These are phyloP conservation scores for Talaromyces thailandensis DNA, from an alignment of 495 filamentous ascomycete genomes.

Conservation along the genomic window DNA sequence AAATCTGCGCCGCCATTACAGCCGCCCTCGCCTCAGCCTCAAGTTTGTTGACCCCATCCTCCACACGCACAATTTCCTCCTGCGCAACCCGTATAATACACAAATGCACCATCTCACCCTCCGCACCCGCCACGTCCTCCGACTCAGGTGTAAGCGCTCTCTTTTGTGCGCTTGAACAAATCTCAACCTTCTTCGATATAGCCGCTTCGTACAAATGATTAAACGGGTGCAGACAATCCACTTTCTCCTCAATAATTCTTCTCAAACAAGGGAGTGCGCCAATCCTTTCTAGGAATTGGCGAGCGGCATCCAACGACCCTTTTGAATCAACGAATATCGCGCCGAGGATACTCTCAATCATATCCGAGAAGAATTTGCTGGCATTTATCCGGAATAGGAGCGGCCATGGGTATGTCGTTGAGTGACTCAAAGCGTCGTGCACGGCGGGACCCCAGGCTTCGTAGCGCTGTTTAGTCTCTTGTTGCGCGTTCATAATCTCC, in stretches of 20 bases:
- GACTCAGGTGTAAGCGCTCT: not conserved
- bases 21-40: slow-evolving; percentile 53
- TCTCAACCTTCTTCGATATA: slow-evolving; percentile 33
- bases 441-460: slow-evolving; percentile 39
- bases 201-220: slow-evolving; percentile 55
- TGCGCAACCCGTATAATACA: slow-evolving; percentile 46
- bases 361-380: slow-evolving; percentile 79
- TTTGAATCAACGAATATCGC: slow-evolving; percentile 77
- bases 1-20: slow-evolving; percentile 30
- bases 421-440: slow-evolving; percentile 32
- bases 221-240: slow-evolving; percentile 67
- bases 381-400: slow-evolving; percentile 53
- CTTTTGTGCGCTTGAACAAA: not conserved
- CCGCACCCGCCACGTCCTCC: not conserved
- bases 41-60: slow-evolving; percentile 36
- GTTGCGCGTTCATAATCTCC: slow-evolving; percentile 19
- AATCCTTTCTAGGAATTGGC: slow-evolving; percentile 47
- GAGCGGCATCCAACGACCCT: slow-evolving; percentile 49
- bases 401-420: slow-evolving; percentile 63
- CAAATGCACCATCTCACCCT: slow-evolving; percentile 17
- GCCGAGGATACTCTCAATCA: slow-evolving; percentile 73
- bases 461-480: slow-evolving; percentile 39
- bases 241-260: slow-evolving; percentile 46
- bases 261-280: slow-evolving; percentile 58
- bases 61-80: slow-evolving; percentile 31